Evolutionary conservation across 352 stramenopile species (phyloP).

Genomic region (Phytophthora nicotianae): DNA sequence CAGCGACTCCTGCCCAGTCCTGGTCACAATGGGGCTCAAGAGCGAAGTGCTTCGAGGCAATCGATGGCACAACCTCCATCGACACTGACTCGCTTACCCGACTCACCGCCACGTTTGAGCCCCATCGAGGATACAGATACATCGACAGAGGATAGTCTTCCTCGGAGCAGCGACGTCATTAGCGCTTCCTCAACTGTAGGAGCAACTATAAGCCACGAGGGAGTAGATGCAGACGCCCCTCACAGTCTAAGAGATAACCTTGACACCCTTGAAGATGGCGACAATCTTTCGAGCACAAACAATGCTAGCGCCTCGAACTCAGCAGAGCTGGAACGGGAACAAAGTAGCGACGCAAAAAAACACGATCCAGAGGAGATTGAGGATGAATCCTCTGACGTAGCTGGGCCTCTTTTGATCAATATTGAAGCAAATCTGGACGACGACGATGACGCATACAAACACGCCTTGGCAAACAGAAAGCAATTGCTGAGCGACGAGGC

Average conservation of each 20-base stretch:
- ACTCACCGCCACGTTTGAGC: slow-evolving; percentile 50
- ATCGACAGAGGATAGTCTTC: neutral
- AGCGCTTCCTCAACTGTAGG: neutral
- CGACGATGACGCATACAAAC: slow-evolving; percentile 36
- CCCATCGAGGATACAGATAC: neutral
- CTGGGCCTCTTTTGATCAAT: slow-evolving; percentile 15
- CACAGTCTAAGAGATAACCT: neutral
- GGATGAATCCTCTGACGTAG: neutral
- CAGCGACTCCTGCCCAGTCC: slow-evolving; percentile 39
- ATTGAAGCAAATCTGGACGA: slow-evolving; percentile 9
- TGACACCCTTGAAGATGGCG: neutral
- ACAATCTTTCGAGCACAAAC: neutral
- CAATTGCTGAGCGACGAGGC: slow-evolving; percentile 38
- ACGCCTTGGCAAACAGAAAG: slow-evolving; percentile 11
- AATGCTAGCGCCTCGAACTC: neutral
- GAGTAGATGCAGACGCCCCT: neutral
- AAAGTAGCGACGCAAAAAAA: neutral
- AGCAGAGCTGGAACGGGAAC: slow-evolving; percentile 1
- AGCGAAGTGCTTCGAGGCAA: slow-evolving; percentile 9
- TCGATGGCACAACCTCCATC: slow-evolving; percentile 8
- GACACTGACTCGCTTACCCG: slow-evolving; percentile 59
- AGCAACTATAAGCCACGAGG: neutral
- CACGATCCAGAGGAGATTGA: neutral
- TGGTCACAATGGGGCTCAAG: slow-evolving; percentile 24
- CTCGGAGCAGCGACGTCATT: neutral